Evolutionary conservation across 805 yeast species (phyloP).

Genomic region (Candida sanyiensis): DNA sequence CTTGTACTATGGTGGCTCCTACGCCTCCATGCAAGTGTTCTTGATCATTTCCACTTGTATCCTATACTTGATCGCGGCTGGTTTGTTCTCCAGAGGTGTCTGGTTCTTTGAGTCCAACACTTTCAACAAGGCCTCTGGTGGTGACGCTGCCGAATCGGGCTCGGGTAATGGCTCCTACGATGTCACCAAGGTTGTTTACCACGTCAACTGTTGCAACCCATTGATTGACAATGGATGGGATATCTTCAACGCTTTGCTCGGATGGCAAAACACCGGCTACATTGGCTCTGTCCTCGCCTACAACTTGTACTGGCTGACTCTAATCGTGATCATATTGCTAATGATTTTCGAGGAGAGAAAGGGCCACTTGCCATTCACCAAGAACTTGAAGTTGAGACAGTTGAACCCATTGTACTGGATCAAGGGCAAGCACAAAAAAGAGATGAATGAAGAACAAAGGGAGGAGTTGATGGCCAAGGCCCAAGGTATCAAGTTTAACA

Average conservation of each 20-base stretch:
- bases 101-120: conserved; percentile 79
- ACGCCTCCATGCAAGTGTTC: conserved; percentile 80
- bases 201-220: conserved; percentile 96
- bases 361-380: conserved; percentile 73
- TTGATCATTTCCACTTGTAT: conserved; percentile 83
- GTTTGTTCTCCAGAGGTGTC: conserved; percentile 86
- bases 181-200: conserved; percentile 78
- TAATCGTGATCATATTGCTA: conserved; percentile 48
- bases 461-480: conserved; percentile 45
- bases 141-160: conserved; percentile 92
- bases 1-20: conserved; percentile 78
- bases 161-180: conserved; percentile 94
- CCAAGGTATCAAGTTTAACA: conserved; percentile 31
- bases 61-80: conserved; percentile 85
- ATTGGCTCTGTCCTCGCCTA: conserved; percentile 87
- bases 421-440: conserved; percentile 60
- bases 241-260: conserved; percentile 87
- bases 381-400: conserved; percentile 40
- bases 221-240: conserved; percentile 93
- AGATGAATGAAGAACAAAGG: conserved; percentile 47
- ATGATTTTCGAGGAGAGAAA: conserved; percentile 80
- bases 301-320: conserved; percentile 78
- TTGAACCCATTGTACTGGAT: conserved; percentile 71
- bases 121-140: conserved; percentile 70
- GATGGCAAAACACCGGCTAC: conserved; percentile 97